phyloP scores from a whole-genome alignment of 495 filamentous ascomycete species.

The Niebla homalea region DNA sequence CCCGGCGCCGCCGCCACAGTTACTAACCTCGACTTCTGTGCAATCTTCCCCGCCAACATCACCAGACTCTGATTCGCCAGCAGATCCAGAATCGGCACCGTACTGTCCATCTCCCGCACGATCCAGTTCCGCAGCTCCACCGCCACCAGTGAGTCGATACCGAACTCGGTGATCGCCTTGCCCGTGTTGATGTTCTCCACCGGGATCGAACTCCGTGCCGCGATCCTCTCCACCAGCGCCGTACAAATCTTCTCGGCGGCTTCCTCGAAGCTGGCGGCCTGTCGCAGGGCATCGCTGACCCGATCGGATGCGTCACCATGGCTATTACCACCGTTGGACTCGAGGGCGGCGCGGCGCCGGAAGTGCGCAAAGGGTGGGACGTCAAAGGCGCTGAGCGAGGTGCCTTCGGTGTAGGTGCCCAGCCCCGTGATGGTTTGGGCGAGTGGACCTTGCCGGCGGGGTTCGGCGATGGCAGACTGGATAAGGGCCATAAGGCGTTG shows the following conservation, averaged over 20 bases:
- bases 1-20: background rate
- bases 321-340: background rate
- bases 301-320: background rate
- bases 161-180: constrained; percentile 18
- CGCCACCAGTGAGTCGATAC: constrained; percentile 30
- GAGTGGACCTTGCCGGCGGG: background rate
- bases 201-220: background rate
- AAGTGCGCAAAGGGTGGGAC: background rate
- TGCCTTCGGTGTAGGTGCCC: background rate
- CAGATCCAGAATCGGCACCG: constrained; percentile 27
- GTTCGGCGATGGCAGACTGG: constrained; percentile 1
- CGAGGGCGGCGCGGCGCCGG: background rate
- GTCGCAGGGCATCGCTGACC: background rate
- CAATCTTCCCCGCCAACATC: constrained; percentile 3
- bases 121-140: constrained; percentile 31
- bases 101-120: constrained; percentile 18
- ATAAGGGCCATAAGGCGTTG: constrained; percentile 2
- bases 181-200: constrained; percentile 1
- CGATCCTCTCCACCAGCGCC: background rate
- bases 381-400: background rate
- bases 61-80: constrained; percentile 9
- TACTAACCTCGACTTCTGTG: background rate
- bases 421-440: background rate
- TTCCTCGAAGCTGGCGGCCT: background rate
- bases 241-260: background rate